Conservation (phyloP, 1,284 basidiomycete genomes). For the Rhodofomes roseus region DNA sequence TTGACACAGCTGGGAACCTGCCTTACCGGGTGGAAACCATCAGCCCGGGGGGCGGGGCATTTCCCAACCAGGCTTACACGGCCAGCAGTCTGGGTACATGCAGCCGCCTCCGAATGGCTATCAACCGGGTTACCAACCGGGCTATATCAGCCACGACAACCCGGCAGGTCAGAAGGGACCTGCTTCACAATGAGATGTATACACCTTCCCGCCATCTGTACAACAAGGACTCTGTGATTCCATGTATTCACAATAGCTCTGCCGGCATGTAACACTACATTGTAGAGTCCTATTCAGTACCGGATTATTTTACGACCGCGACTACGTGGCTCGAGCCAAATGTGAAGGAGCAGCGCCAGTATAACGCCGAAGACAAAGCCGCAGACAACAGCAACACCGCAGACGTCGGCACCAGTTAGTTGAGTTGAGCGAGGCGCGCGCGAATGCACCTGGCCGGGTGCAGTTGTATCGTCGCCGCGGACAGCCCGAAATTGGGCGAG, state of each 20-base stretch:
- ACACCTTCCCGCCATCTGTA: not conserved
- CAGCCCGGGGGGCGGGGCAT: slow-evolving; percentile 22
- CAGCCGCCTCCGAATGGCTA: slow-evolving; percentile 18
- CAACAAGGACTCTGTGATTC: not conserved
- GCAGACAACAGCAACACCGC: slow-evolving; percentile 24
- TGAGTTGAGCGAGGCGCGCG: slow-evolving; percentile 10
- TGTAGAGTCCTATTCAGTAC: slow-evolving; percentile 4
- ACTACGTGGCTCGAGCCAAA: not conserved
- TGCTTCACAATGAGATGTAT: not conserved
- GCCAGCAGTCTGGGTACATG: slow-evolving; percentile 11
- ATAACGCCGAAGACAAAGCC: slow-evolving; percentile 32
- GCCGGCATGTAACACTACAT: not conserved
- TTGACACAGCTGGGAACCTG: slow-evolving; percentile 42
- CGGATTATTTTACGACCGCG: slow-evolving; percentile 6
- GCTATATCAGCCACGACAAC: slow-evolving; percentile 22
- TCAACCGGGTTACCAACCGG: slow-evolving; percentile 25
- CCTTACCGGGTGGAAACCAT: slow-evolving; percentile 22
- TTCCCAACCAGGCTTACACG: slow-evolving; percentile 6
- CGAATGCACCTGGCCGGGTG: slow-evolving; percentile 22
- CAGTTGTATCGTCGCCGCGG: slow-evolving; percentile 42
- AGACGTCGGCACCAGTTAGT: slow-evolving; percentile 22
- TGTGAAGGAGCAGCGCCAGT: slow-evolving; percentile 17
- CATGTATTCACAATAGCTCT: not conserved
- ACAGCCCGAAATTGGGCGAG: slow-evolving; percentile 36
- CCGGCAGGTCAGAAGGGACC: slow-evolving; percentile 3